phyloP scores from a whole-genome alignment of 2,329 filamentous ascomycete species.

The Anthostomella pinea region DNA sequence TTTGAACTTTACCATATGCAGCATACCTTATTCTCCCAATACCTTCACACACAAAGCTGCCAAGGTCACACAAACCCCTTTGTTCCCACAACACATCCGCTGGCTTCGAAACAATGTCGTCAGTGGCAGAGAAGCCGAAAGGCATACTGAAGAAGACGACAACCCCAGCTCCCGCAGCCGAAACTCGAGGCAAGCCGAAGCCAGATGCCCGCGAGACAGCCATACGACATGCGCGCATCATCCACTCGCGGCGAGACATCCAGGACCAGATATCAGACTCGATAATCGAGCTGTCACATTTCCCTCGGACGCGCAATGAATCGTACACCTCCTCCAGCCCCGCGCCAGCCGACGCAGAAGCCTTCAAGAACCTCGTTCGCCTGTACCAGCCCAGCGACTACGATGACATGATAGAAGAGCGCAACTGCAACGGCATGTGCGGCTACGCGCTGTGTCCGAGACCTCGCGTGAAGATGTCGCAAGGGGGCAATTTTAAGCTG shows the following conservation, averaged over 20 bases:
- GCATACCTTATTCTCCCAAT: background rate
- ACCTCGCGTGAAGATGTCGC: slow-evolving; percentile 54
- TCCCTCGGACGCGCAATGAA: slow-evolving; percentile 39
- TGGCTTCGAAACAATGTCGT: slow-evolving; percentile 53
- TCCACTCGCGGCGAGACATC: slow-evolving; percentile 78
- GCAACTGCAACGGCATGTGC: slow-evolving; percentile 78
- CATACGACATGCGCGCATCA: slow-evolving; percentile 75
- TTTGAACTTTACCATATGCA: too few relatives aligned
- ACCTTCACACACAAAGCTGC: too few relatives aligned
- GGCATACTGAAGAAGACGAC: slow-evolving; percentile 61
- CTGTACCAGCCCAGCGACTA: slow-evolving; percentile 86
- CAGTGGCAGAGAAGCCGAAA: slow-evolving; percentile 39
- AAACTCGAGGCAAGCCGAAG: slow-evolving; percentile 31
- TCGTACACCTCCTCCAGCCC: slow-evolving; percentile 34
- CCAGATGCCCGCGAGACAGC: slow-evolving; percentile 61
- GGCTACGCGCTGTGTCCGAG: slow-evolving; percentile 78
- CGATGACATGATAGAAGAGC: slow-evolving; percentile 83
- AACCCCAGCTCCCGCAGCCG: slow-evolving; percentile 38
- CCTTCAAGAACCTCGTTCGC: slow-evolving; percentile 65
- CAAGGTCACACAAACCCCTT: slow-evolving; percentile 1
- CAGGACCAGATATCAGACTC: slow-evolving; percentile 70
- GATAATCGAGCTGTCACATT: slow-evolving; percentile 68
- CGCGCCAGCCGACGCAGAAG: slow-evolving; percentile 56
- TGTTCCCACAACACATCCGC: slow-evolving; percentile 12
- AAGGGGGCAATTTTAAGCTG: slow-evolving; percentile 66